phyloP scores from a whole-genome alignment of 2,329 filamentous ascomycete species.

The Colletotrichum orchidophilum region DNA sequence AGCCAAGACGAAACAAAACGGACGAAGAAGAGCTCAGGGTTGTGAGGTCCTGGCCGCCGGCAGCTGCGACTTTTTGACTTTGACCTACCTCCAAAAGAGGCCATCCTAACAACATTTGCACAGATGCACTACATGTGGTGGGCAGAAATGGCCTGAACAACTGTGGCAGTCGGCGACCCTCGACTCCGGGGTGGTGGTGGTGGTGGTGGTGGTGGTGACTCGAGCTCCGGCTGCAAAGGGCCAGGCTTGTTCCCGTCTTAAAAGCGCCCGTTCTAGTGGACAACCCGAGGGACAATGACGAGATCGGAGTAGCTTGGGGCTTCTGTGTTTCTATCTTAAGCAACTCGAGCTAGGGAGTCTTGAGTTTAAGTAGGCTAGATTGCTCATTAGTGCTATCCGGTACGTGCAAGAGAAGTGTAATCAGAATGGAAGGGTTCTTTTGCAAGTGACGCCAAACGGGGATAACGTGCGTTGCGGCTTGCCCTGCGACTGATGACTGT shows the following conservation, averaged over 20 bases:
- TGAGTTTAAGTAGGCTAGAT: conserved; percentile 3
- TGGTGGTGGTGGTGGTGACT: conserved; percentile 2
- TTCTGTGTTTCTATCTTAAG: conserved; percentile 33
- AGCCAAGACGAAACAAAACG: conserved; percentile 33
- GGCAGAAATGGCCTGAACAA: neutral
- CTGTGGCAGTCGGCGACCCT: neutral
- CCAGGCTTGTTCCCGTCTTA: conserved; percentile 26
- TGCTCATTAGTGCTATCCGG: neutral
- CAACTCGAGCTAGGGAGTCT: conserved; percentile 11
- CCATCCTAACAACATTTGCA: conserved; percentile 4
- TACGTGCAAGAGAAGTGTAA: conserved; percentile 5
- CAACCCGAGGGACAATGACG: conserved; percentile 10
- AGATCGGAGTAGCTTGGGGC: conserved; percentile 14
- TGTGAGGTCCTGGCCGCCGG: conserved; percentile 5
- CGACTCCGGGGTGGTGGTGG: neutral
- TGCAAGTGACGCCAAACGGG: neutral
- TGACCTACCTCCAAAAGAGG: neutral
- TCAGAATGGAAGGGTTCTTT: conserved; percentile 20
- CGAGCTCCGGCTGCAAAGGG: conserved; percentile 4
- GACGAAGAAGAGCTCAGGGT: conserved; percentile 28
- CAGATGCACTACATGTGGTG: neutral
- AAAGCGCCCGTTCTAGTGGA: conserved; percentile 11
- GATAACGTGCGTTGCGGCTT: neutral
- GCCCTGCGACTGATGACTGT: neutral
- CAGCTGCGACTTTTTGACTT: conserved; percentile 20